phyloP scores from a whole-genome alignment of 2,329 filamentous ascomycete genomes.

The Chaetothyriales sp. region DNA sequence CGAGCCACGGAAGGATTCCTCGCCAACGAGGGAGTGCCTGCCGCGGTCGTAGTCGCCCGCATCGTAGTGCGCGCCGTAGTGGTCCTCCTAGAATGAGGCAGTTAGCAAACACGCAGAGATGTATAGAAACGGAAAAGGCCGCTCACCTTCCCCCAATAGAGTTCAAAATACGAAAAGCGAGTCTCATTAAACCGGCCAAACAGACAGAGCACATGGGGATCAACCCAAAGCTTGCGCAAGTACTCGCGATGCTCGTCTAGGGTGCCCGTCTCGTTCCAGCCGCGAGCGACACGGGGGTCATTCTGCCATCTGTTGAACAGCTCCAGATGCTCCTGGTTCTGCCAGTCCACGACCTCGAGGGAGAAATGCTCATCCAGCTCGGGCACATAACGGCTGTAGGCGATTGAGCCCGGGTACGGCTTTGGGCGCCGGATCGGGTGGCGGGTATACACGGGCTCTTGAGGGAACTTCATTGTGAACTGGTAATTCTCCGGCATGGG shows the following conservation, averaged over 20 bases:
- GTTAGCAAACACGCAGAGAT: slow-evolving; percentile 19
- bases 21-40: slow-evolving; percentile 46
- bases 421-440: slow-evolving; percentile 60
- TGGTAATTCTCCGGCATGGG: slow-evolving; percentile 23
- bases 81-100: slow-evolving; percentile 35
- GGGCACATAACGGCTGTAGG: slow-evolving; percentile 67
- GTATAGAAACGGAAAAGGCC: too few species aligned
- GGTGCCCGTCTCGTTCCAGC: slow-evolving; percentile 67
- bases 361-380: slow-evolving; percentile 63
- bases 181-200: slow-evolving; percentile 57
- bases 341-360: slow-evolving; percentile 55
- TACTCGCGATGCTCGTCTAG: slow-evolving; percentile 61
- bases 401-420: slow-evolving; percentile 51
- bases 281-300: slow-evolving; percentile 62
- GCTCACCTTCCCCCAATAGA: slow-evolving; percentile 59
- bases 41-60: slow-evolving; percentile 44
- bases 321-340: slow-evolving; percentile 47
- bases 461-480: slow-evolving; percentile 24
- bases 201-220: slow-evolving; percentile 56
- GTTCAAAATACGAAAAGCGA: slow-evolving; percentile 62
- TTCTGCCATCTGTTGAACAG: slow-evolving; percentile 74
- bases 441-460: slow-evolving; percentile 41
- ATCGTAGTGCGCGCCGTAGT: slow-evolving; percentile 43
- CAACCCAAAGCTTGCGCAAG: slow-evolving; percentile 50
- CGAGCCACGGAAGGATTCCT: slow-evolving; percentile 40